These are phyloP conservation scores for Strobilomyces confusus DNA, from an alignment of 768 basidiomycete species.

Conservation along the genomic window DNA sequence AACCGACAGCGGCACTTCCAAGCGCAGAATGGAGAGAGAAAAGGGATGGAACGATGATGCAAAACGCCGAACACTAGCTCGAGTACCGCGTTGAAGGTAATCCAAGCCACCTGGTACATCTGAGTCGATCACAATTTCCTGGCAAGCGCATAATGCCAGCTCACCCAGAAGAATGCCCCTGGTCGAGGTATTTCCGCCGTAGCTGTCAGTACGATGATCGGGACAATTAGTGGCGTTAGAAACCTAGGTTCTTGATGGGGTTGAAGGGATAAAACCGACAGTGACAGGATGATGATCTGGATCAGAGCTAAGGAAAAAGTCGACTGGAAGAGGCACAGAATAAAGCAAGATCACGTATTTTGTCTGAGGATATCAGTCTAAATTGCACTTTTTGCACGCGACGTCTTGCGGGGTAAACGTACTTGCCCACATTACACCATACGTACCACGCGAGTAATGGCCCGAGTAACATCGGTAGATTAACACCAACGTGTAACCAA, in stretches of 20 bases:
- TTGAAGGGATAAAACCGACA: slow-evolving; percentile 30
- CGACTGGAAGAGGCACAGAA: neutral
- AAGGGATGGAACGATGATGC: slow-evolving; percentile 40
- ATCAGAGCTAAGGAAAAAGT: slow-evolving; percentile 24
- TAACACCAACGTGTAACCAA: slow-evolving; percentile 38
- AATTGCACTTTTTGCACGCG: slow-evolving; percentile 7
- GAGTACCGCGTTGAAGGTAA: slow-evolving; percentile 27
- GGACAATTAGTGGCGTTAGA: slow-evolving; percentile 33
- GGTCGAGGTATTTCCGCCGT: slow-evolving; percentile 26
- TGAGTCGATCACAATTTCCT: neutral
- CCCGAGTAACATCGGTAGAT: slow-evolving; percentile 38
- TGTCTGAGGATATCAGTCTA: slow-evolving; percentile 12
- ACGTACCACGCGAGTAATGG: slow-evolving; percentile 29
- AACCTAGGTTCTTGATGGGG: slow-evolving; percentile 41
- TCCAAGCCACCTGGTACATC: slow-evolving; percentile 25
- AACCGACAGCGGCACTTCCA: neutral
- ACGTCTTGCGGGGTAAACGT: neutral
- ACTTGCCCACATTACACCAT: slow-evolving; percentile 9
- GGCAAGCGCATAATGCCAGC: neutral
- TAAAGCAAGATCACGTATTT: slow-evolving; percentile 8
- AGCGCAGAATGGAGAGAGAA: slow-evolving; percentile 30
- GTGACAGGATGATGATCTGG: slow-evolving; percentile 28
- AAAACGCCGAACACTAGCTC: slow-evolving; percentile 35
- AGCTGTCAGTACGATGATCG: slow-evolving; percentile 27
- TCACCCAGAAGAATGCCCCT: slow-evolving; percentile 33